phyloP scores from a whole-genome alignment of 2,329 filamentous ascomycete species.

The Pseudogymnoascus sp. region DNA sequence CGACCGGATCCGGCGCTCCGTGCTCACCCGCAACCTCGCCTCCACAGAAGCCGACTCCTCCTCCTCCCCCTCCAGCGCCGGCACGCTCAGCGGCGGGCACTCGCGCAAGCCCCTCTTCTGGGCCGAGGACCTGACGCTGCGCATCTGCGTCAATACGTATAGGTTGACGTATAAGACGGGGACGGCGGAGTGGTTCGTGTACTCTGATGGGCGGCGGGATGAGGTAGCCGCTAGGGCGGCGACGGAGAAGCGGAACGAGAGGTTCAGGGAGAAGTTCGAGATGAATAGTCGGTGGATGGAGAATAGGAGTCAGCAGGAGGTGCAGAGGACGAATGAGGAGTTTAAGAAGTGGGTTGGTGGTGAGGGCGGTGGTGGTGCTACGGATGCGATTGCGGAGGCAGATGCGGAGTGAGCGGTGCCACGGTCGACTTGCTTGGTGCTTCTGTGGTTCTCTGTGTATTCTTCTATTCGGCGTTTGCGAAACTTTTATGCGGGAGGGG shows the following conservation, averaged over 20 bases:
- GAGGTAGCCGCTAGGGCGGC: slow-evolving; percentile 27
- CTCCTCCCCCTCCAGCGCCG: slow-evolving; percentile 47
- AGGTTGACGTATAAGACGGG: slow-evolving; percentile 69
- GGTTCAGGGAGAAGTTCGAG: slow-evolving; percentile 43
- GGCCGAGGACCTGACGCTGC: slow-evolving; percentile 60
- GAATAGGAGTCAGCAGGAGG: slow-evolving; percentile 37
- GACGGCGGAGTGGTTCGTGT: slow-evolving; percentile 63
- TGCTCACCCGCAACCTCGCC: slow-evolving; percentile 62
- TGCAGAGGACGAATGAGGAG: slow-evolving; percentile 37
- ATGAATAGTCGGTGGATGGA: slow-evolving; percentile 42
- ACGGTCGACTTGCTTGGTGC: neutral
- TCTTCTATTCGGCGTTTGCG: neutral
- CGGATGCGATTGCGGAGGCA: no score
- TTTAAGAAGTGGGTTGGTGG: slow-evolving; percentile 36
- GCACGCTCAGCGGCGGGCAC: slow-evolving; percentile 47
- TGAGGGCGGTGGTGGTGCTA: neutral
- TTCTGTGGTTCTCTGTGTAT: neutral
- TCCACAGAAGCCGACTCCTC: slow-evolving; percentile 51
- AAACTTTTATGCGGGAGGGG: neutral
- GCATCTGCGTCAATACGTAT: slow-evolving; percentile 69
- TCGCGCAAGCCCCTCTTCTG: slow-evolving; percentile 46
- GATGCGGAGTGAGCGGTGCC: neutral
- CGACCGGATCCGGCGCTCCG: slow-evolving; percentile 56
- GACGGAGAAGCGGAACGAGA: slow-evolving; percentile 35
- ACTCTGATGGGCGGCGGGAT: slow-evolving; percentile 34